phyloP scores from a whole-genome alignment of 176 grass and related monocot species.

The Oryza glumipatula region DNA sequence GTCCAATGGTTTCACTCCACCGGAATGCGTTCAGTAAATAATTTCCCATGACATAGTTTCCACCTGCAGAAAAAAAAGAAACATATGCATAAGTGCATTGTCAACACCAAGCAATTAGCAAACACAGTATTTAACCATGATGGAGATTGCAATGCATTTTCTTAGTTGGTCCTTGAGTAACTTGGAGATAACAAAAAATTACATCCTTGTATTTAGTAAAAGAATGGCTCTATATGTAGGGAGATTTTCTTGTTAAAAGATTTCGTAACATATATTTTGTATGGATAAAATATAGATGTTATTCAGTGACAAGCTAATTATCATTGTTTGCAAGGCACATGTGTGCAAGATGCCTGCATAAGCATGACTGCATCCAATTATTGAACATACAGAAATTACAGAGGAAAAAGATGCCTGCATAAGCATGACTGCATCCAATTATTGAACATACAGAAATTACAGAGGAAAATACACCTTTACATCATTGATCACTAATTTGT shows the following conservation, averaged over 20 bases:
- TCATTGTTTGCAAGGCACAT: not conserved
- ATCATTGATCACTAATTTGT: conserved; percentile 10
- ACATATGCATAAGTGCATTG: not conserved
- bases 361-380: no score
- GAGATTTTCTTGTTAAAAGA: not conserved
- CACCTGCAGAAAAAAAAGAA: conserved; percentile 58
- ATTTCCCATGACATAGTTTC: conserved; percentile 83
- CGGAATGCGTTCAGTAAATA: conserved; percentile 83
- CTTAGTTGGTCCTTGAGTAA: conserved; percentile 11
- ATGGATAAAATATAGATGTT: conserved; percentile 8
- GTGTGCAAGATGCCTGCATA: not conserved
- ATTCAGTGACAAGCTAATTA: conserved; percentile 12
- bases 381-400: no score
- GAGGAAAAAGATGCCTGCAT: not conserved
- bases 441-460: conserved; percentile 7
- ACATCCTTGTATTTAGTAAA: not conserved
- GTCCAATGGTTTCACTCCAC: conserved; percentile 85
- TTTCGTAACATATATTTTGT: not conserved
- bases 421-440: not conserved
- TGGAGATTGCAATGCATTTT: conserved; percentile 19
- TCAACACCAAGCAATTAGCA: not conserved
- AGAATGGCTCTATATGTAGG: not conserved
- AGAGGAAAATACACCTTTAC: conserved; percentile 7
- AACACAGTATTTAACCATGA: conserved; percentile 25
- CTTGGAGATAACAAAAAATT: not conserved